Percentiles rank a stretch among this genome's conserved stretches.
Evolutionary conservation across 257 asterid genomes (phyloP).

Genomic region (Buddleja alternifolia): DNA sequence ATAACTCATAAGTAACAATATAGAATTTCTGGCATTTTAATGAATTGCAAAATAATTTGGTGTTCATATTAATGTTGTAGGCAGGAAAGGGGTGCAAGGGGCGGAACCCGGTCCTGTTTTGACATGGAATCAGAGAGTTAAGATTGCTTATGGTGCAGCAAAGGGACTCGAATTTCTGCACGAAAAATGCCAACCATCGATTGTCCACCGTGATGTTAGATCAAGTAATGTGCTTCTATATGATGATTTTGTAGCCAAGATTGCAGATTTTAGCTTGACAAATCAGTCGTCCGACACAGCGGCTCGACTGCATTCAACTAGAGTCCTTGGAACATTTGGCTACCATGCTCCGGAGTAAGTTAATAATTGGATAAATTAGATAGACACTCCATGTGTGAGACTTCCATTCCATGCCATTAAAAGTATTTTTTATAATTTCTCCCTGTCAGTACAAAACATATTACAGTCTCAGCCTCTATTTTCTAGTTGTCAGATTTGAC

Average conservation of each 20-base stretch:
- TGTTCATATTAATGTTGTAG: conserved; percentile 34
- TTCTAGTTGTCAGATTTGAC: too few species aligned
- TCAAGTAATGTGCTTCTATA: conserved; percentile 91
- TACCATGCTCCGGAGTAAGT: conserved; percentile 94
- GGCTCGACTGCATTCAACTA: conserved; percentile 89
- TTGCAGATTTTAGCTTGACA: conserved; percentile 82
- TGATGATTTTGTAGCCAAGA: conserved; percentile 74
- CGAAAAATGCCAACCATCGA: conserved; percentile 85
- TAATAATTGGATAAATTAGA: too few species aligned
- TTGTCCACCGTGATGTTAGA: conserved; percentile 88
- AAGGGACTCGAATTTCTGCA: conserved; percentile 84
- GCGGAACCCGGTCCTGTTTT: conserved; percentile 94
- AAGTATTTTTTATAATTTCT: too few species aligned
- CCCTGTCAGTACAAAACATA: too few species aligned
- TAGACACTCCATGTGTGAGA: too few species aligned
- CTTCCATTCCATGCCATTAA: too few species aligned
- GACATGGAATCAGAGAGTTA: conserved; percentile 85
- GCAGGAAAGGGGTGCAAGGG: conserved; percentile 91
- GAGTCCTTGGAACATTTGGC: conserved; percentile 91
- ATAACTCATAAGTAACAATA: neutral
- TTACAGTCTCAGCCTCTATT: too few species aligned
- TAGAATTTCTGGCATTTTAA: neutral
- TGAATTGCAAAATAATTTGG: neutral
- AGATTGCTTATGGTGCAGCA: conserved; percentile 92
- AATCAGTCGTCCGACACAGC: conserved; percentile 93